Conservation (phyloP, 2,329 filamentous ascomycete species). For the Sporothrix sp. region DNA sequence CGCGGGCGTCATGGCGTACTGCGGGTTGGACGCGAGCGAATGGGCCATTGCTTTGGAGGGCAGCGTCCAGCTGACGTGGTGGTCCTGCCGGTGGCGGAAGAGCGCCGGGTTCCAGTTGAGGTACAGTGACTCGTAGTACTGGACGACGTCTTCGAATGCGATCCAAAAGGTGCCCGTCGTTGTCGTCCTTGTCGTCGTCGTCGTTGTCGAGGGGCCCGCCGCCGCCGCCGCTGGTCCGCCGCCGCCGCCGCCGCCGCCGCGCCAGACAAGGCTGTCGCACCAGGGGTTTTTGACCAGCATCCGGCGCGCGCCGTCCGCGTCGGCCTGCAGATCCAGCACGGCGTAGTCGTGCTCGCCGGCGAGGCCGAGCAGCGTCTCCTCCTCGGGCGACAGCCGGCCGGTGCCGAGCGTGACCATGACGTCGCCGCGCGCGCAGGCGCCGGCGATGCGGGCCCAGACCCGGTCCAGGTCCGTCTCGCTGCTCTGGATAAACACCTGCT, state of each 20-base stretch:
- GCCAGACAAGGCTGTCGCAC: slow-evolving; percentile 72
- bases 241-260: slow-evolving; percentile 37
- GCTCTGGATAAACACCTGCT: slow-evolving; percentile 83
- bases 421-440: slow-evolving; percentile 65
- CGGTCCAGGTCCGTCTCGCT: slow-evolving; percentile 63
- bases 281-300: slow-evolving; percentile 93
- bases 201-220: slow-evolving; percentile 23
- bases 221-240: slow-evolving; percentile 45
- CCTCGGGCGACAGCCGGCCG: slow-evolving; percentile 64
- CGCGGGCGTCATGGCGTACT: slow-evolving; percentile 58
- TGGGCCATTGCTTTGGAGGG: slow-evolving; percentile 37
- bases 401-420: slow-evolving; percentile 87
- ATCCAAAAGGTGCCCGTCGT: slow-evolving; percentile 96
- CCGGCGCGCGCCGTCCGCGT: slow-evolving; percentile 48
- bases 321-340: slow-evolving; percentile 66
- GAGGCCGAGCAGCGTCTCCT: slow-evolving; percentile 72
- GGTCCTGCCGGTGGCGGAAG: slow-evolving; percentile 73
- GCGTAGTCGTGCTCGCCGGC: slow-evolving; percentile 92
- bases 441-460: slow-evolving; percentile 69
- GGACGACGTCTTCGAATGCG: slow-evolving; percentile 72
- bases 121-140: slow-evolving; percentile 93
- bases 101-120: slow-evolving; percentile 91
- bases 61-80: slow-evolving; percentile 78
- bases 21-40: slow-evolving; percentile 56
- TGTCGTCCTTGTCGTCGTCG: too few species aligned